Percentiles rank a stretch among this genome's conserved stretches.
Conservation (phyloP, 345 rosid species). For the Lepidium aucheri region DNA sequence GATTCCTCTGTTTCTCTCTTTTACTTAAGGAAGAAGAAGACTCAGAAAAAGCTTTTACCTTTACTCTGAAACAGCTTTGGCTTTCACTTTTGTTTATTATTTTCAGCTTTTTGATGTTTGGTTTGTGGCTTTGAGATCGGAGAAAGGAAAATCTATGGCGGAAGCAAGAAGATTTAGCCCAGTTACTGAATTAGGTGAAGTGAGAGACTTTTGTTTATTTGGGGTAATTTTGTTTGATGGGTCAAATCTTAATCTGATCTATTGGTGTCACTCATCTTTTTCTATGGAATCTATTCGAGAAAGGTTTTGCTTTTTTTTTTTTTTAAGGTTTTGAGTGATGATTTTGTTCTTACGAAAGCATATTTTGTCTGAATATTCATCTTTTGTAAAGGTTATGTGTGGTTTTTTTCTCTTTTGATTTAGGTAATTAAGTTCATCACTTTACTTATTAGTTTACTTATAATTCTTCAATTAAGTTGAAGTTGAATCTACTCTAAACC, state of each 20-base stretch:
- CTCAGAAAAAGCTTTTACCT: slow-evolving; percentile 3
- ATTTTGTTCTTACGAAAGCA: slow-evolving; percentile 1
- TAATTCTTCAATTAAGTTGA: neutral
- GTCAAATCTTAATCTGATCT: neutral
- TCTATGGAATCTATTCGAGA: neutral
- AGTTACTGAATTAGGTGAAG: slow-evolving; percentile 23
- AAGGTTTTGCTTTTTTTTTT: neutral
- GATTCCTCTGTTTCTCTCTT: slow-evolving; percentile 8
- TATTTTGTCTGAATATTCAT: slow-evolving; percentile 21
- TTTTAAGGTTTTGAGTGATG: neutral
- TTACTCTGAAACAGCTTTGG: neutral
- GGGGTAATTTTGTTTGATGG: neutral
- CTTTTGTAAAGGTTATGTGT: neutral
- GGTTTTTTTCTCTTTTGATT: neutral
- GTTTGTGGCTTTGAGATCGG: slow-evolving; percentile 13
- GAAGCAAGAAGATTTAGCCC: slow-evolving; percentile 26
- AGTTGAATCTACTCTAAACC: neutral
- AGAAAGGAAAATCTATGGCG: slow-evolving; percentile 22
- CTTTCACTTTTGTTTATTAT: neutral
- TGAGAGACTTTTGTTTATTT: neutral
- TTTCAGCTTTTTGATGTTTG: slow-evolving; percentile 15
- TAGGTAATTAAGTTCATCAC: neutral
- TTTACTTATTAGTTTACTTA: slow-evolving; percentile 1
- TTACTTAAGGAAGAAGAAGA: neutral
- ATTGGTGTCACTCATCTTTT: neutral